Conservation (phyloP, 331 rosid species). For the Spiraea crenata region DNA sequence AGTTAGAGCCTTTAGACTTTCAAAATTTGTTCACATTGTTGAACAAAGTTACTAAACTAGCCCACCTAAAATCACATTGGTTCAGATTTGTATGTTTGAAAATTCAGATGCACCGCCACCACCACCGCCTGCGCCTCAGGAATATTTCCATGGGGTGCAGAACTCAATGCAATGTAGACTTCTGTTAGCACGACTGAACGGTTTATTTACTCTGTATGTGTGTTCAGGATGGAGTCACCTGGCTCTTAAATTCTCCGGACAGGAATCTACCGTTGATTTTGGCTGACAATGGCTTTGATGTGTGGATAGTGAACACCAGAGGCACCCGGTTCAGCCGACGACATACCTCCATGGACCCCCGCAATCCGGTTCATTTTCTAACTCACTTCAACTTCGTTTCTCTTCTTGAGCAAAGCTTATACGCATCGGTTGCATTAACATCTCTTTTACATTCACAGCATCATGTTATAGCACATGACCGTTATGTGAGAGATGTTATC, state of each 20-base stretch:
- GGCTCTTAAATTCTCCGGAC: constrained; percentile 73
- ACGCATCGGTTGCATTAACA: too few species aligned
- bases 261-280: constrained; percentile 72
- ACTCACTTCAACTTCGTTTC: not conserved
- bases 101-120: constrained; percentile 15
- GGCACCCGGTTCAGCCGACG: constrained; percentile 77
- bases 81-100: not conserved
- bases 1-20: not conserved
- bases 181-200: not conserved
- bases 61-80: not conserved
- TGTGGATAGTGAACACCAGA: constrained; percentile 83
- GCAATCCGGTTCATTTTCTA: constrained; percentile 29
- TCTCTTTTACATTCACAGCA: too few species aligned
- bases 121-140: not conserved
- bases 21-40: not conserved
- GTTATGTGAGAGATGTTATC: too few species aligned
- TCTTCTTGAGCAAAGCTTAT: too few species aligned
- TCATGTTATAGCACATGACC: too few species aligned
- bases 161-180: not conserved
- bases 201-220: not conserved
- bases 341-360: constrained; percentile 52
- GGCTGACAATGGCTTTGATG: constrained; percentile 77
- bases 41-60: not conserved
- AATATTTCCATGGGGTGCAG: constrained; percentile 19
- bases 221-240: constrained; percentile 71